Conservation (phyloP, 345 rosid species). For the Luvunga scandens region DNA sequence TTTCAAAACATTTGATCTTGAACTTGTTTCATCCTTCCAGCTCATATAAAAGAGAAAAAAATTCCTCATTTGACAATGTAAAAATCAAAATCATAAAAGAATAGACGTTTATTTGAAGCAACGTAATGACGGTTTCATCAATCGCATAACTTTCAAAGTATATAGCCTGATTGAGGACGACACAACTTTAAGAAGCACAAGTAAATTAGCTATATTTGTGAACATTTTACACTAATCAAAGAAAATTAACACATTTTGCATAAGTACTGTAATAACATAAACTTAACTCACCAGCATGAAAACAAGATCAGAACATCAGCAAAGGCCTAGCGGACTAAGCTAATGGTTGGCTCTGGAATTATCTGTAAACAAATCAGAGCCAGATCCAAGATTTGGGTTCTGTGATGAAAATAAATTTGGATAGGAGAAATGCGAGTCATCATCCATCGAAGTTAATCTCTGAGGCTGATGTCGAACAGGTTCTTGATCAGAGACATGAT, state of each 20-base stretch:
- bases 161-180: too few species aligned
- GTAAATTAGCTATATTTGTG: neutral
- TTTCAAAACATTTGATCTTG: neutral
- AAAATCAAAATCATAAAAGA: neutral
- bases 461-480: constrained; percentile 51
- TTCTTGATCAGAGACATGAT: constrained; percentile 20
- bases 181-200: neutral
- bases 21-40: too few species aligned
- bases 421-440: constrained; percentile 74
- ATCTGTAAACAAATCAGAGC: constrained; percentile 28
- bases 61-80: too few species aligned
- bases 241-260: neutral
- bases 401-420: constrained; percentile 68
- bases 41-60: too few species aligned
- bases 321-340: neutral
- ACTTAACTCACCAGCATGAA: constrained; percentile 9
- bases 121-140: neutral
- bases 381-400: constrained; percentile 31
- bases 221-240: constrained; percentile 22
- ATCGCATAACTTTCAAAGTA: neutral
- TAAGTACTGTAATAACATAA: neutral
- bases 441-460: constrained; percentile 69
- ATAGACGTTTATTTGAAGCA: neutral
- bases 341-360: constrained; percentile 29
- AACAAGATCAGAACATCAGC: neutral